phyloP scores from a whole-genome alignment of 129 eudicot species.

The Heracleum sosnowskyi region DNA sequence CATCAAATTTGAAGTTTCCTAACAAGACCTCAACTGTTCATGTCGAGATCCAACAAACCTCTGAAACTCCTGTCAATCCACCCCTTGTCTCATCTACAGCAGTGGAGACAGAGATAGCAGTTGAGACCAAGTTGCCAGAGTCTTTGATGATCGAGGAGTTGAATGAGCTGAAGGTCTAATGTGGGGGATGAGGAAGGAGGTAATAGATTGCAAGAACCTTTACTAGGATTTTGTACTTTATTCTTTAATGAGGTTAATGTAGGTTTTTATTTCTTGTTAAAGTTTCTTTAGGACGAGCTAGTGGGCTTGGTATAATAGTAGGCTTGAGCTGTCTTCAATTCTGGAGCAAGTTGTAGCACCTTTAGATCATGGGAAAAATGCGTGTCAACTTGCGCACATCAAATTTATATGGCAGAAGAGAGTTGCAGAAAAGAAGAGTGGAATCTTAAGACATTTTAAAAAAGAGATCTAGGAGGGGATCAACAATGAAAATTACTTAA shows the following conservation, averaged over 20 bases:
- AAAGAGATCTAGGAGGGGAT: not conserved
- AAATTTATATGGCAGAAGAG: not conserved
- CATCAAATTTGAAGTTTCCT: not conserved
- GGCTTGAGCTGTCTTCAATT: slow-evolving; percentile 1
- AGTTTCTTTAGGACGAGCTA: slow-evolving; percentile 13
- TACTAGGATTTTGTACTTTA: slow-evolving; percentile 16
- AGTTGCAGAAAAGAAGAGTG: not conserved
- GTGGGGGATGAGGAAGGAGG: slow-evolving; percentile 9
- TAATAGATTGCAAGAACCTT: slow-evolving; percentile 7
- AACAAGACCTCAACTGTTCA: not conserved
- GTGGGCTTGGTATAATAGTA: not conserved
- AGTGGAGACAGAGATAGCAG: not conserved
- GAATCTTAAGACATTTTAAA: not conserved
- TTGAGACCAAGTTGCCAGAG: slow-evolving; percentile 3
- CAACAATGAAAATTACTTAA: not conserved
- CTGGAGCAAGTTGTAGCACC: slow-evolving; percentile 4
- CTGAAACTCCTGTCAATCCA: not conserved
- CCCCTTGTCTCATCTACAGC: not conserved
- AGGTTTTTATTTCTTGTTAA: slow-evolving; percentile 16
- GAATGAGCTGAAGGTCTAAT: slow-evolving; percentile 32
- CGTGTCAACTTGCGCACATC: not conserved
- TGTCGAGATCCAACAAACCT: not conserved
- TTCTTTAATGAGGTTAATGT: slow-evolving; percentile 15
- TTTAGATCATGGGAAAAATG: not conserved
- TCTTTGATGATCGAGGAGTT: slow-evolving; percentile 21